Evolutionary conservation across 306 rosid species (phyloP).

Genomic region (Quercus engelmannii): DNA sequence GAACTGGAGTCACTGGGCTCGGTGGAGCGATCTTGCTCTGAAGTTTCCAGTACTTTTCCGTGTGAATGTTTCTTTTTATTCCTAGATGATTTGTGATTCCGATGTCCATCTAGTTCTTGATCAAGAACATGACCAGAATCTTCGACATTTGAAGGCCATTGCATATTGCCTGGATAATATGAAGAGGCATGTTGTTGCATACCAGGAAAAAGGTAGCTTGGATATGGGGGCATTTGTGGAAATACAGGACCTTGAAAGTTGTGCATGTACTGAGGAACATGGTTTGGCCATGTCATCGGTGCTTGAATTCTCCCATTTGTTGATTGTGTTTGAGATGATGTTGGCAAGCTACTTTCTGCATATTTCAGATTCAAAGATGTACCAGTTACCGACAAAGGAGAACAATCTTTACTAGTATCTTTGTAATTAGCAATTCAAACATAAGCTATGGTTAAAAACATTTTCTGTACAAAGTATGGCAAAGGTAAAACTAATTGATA

Average conservation of each 20-base stretch:
- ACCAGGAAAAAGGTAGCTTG: conserved; percentile 73
- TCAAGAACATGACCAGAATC: conserved; percentile 46
- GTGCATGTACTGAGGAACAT: conserved; percentile 69
- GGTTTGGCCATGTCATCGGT: conserved; percentile 72
- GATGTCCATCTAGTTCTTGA: conserved; percentile 44
- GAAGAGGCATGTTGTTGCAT: conserved; percentile 71
- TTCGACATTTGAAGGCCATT: conserved; percentile 74
- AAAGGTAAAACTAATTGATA: not conserved
- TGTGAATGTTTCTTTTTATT: conserved; percentile 64
- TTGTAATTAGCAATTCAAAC: not conserved
- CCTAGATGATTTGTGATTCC: conserved; percentile 49
- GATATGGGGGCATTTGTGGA: conserved; percentile 83
- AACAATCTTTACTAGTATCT: not conserved
- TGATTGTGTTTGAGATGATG: conserved; percentile 43
- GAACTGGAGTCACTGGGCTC: conserved; percentile 57
- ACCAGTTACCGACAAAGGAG: not conserved
- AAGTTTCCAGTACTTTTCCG: conserved; percentile 34
- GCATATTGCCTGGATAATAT: conserved; percentile 82
- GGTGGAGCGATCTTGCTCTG: conserved; percentile 58
- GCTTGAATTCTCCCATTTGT: conserved; percentile 65
- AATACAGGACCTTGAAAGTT: conserved; percentile 80
- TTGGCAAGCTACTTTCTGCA: conserved; percentile 56
- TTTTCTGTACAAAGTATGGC: not conserved
- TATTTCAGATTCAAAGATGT: conserved; percentile 14
- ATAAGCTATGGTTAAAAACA: not conserved